A percentile compares a stretch with the other conserved stretches of the same genome.
Conservation (phyloP, 2,329 filamentous ascomycete species). For the Cercospora zeina region DNA sequence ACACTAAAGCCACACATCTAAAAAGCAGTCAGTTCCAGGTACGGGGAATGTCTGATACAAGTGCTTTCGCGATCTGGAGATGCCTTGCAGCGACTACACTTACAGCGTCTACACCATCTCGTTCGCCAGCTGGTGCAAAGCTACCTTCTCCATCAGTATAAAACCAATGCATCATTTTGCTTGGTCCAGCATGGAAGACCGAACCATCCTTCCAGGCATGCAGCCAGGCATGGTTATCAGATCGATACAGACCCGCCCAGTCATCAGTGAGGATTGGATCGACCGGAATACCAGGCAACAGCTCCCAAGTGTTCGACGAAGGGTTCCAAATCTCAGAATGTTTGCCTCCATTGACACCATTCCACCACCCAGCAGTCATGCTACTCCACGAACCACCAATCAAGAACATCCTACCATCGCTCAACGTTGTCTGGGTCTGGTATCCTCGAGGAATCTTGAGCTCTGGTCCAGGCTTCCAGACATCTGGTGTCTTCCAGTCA, state of each 20-base stretch:
- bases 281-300: constrained; percentile 47
- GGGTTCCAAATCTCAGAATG: constrained; percentile 59
- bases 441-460: constrained; percentile 56
- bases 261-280: constrained; percentile 44
- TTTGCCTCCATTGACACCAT: constrained; percentile 51
- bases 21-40: too few species aligned
- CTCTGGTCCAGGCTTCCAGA: constrained; percentile 45
- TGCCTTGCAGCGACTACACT: neutral
- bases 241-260: constrained; percentile 48
- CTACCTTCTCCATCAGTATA: constrained; percentile 48
- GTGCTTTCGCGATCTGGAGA: too few species aligned
- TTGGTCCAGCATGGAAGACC: constrained; percentile 59
- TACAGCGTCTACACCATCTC: constrained; percentile 48
- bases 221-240: constrained; percentile 59
- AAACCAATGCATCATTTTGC: constrained; percentile 60
- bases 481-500: constrained; percentile 40
- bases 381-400: constrained; percentile 62
- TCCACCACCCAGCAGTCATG: constrained; percentile 60
- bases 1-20: too few species aligned
- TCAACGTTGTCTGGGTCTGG: constrained; percentile 53
- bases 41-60: too few species aligned
- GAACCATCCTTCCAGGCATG: constrained; percentile 52
- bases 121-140: constrained; percentile 46
- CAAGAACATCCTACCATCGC: constrained; percentile 58
- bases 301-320: constrained; percentile 52